Evolutionary conservation across 495 filamentous ascomycete species (phyloP), one percentile per base, ranked within the genome.

Genomic region (Diplogelasinospora grovesii): DNA sequence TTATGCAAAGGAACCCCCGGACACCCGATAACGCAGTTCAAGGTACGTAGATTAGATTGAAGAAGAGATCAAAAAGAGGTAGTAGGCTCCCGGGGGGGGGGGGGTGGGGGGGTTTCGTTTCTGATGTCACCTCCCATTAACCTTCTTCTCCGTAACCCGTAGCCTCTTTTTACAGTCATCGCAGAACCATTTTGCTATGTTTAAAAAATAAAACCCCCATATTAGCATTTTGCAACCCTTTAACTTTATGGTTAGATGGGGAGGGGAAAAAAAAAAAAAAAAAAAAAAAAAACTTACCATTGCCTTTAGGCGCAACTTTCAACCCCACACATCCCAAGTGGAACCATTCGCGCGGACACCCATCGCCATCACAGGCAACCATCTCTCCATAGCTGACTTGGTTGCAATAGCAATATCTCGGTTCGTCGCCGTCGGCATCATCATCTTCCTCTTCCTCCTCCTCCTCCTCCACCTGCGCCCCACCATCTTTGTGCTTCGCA

Each of bases 311-410:
- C 33, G 89, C 84, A 52, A 84, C 85, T 36, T 79, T 85, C 59
- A 98, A 57, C 39, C 87, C 89, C 13, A 94, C 89, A 61, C 92
- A 98, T 26, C 80, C 81, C 28, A 98, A 59, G 72, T 98, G 92
- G 68, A 97, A 98, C 92, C 92, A 98, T 65, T 97, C 90, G 46
- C 78, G 74, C 45, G 81, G 75, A 65, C 92, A 98, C 19, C 73
- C 74, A 36, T 90, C 85, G 30, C 82, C 85, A 55, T 98, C 92
- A 49, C 92, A 98, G n/a, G 83, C 92, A 11, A 98, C 85, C 92
- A 98, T 98, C 64, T 94, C 86, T 15, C 92, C 92, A 54, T 95
- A 98, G 53, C 85, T 92, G 22, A 95, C 80, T 45, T 82, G 77
- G 48, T 96, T 85, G 60, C 92, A 98, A 62, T 88, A 86, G 62